Base-by-base conservation (phyloP, 805 yeast species). In the Wickerhamomyces subpelliculosus region DNA sequence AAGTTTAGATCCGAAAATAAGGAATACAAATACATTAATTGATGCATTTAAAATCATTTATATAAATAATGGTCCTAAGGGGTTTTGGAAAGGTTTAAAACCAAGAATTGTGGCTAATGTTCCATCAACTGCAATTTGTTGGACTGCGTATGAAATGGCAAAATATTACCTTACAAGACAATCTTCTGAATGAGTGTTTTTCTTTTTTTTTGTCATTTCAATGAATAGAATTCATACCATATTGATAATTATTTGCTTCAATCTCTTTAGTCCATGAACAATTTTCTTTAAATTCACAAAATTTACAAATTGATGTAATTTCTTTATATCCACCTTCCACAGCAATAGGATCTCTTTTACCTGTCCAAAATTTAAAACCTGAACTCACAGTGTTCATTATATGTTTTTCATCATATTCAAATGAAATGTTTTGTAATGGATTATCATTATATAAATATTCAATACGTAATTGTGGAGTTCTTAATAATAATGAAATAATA, bases 81-180 rank as follows among this genome's bases (percentile, higher is more conserved):
- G 94, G 0, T 93, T 93, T 57, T 58, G 73, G 54, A 72, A 94
- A 48, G 98, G 98, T 19, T 67, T 84, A 52, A 78, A 80, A 55
- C 97, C 98, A 32, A 78, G 98, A 61, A 79, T 93, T 36, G 79
- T 90, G 21, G 81, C 89, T 48, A 88, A 88, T 60, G 88, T 90
- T 57, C 98, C 98, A 17, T 79, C 93, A 34, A 90, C 97, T 11
- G 97, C 97, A 16, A 87, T 90, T 44, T 81, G 95, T 51, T 90
- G 97, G 97, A 90, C 97, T 2, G 87, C 95, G 19, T 90, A 90
- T 61, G 98, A 90, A 60, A 88, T 88, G 94, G 97, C 96, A 32
- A 90, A 90, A 41, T 64, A 61, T 45, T 60, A 62, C 39, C 45
- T 65, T 35, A 44, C 47, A 36, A 42, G 38, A 17, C 21, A 12